A percentile compares a stretch with the other conserved stretches of the same genome.
phyloP scores from a whole-genome alignment of 2,329 filamentous ascomycete species.

The Emmonsia crescens region DNA sequence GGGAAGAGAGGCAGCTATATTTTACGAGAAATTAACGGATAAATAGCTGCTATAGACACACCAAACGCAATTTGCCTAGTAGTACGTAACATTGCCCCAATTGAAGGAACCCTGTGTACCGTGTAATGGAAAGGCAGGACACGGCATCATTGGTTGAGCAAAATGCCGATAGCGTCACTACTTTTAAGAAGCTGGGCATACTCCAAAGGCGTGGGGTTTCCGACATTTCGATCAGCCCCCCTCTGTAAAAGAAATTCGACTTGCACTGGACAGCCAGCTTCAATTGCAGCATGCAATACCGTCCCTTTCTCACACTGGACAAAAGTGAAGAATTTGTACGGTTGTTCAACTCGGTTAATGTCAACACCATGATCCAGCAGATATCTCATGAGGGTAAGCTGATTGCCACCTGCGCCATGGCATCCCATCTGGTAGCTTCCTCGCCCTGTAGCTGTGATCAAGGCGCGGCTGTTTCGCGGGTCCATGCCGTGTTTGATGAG shows the following conservation, averaged over 20 bases:
- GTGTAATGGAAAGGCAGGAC: too few species aligned
- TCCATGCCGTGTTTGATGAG: background rate
- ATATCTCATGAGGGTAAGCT: background rate
- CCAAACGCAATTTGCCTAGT: too few species aligned
- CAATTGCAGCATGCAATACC: background rate
- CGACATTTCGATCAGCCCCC: background rate
- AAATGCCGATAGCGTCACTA: background rate
- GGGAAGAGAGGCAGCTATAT: background rate
- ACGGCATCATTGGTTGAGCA: background rate
- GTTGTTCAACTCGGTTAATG: background rate
- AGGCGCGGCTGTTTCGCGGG: background rate
- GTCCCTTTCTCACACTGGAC: background rate
- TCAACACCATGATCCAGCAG: background rate
- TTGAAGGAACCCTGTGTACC: too few species aligned
- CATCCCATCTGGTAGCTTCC: background rate
- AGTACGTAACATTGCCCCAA: too few species aligned
- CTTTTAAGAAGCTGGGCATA: background rate
- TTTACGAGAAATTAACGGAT: background rate
- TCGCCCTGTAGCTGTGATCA: background rate
- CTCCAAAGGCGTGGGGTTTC: background rate
- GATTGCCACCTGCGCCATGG: background rate
- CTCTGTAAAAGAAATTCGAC: background rate
- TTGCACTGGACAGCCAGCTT: background rate
- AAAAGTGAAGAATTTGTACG: background rate
- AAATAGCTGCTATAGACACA: too few species aligned